Evolutionary conservation across 2,329 filamentous ascomycete genomes (phyloP).

Genomic region (Coniochaeta sp.): DNA sequence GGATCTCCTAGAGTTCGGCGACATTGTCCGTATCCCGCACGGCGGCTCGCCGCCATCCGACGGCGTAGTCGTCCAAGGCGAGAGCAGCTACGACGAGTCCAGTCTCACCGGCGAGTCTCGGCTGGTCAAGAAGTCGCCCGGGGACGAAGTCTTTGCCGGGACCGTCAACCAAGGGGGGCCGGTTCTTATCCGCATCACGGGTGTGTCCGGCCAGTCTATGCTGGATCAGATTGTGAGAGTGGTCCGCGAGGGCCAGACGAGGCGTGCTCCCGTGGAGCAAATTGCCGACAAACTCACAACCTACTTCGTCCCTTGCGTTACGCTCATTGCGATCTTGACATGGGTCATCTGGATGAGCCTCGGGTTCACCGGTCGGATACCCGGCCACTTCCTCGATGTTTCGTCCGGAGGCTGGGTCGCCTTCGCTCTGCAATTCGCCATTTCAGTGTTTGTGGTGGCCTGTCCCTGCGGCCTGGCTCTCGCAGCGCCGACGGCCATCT

Average conservation of each 20-base stretch:
- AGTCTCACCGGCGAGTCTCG: slow-evolving; percentile 77
- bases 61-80: slow-evolving; percentile 56
- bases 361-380: slow-evolving; percentile 51
- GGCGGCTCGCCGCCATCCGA: slow-evolving; percentile 83
- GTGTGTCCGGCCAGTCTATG: slow-evolving; percentile 63
- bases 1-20: slow-evolving; percentile 68
- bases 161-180: slow-evolving; percentile 66
- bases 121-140: slow-evolving; percentile 53
- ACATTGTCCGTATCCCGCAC: slow-evolving; percentile 66
- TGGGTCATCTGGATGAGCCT: slow-evolving; percentile 67
- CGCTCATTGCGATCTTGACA: slow-evolving; percentile 59
- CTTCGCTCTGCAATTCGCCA: slow-evolving; percentile 75
- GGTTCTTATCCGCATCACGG: slow-evolving; percentile 56
- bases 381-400: slow-evolving; percentile 45
- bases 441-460: slow-evolving; percentile 80
- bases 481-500: slow-evolving; percentile 79
- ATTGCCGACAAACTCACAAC: slow-evolving; percentile 66
- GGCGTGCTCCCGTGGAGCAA: slow-evolving; percentile 67
- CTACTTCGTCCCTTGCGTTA: slow-evolving; percentile 71
- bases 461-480: slow-evolving; percentile 80
- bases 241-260: slow-evolving; percentile 71
- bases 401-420: slow-evolving; percentile 58
- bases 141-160: slow-evolving; percentile 63
- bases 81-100: slow-evolving; percentile 76
- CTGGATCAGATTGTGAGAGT: slow-evolving; percentile 72